Conservation (phyloP, 371 early-diverging fungal genomes). For the Blakeslea trispora region DNA sequence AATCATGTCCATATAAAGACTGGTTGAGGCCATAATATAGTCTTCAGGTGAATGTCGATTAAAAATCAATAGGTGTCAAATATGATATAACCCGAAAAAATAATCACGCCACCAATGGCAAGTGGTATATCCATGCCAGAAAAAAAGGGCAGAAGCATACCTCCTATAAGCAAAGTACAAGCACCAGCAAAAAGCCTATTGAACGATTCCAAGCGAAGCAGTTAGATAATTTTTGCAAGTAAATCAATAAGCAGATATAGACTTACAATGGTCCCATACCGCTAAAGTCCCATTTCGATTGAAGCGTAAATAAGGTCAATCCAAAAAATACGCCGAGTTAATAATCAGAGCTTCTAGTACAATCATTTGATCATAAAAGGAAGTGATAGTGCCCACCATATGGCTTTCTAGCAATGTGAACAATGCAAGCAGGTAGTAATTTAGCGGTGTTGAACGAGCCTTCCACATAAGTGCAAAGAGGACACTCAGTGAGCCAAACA, state of each 20-base stretch:
- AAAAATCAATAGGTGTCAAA: conserved; percentile 75
- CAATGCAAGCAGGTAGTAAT: conserved; percentile 57
- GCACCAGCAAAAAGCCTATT: conserved; percentile 48
- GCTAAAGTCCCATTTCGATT: conserved; percentile 74
- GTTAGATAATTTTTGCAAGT: no score
- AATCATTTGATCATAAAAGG: conserved; percentile 52
- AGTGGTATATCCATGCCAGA: conserved; percentile 56
- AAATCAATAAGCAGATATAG: no score
- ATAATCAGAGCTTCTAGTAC: conserved; percentile 78
- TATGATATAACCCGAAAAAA: conserved; percentile 75
- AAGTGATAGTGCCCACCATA: conserved; percentile 61
- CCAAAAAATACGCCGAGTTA: conserved; percentile 70
- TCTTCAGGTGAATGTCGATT: conserved; percentile 71
- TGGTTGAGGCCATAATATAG: conserved; percentile 70
- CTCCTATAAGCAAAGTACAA: conserved; percentile 56
- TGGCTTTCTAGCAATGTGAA: conserved; percentile 75
- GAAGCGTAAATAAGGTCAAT: conserved; percentile 76
- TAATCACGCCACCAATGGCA: conserved; percentile 57
- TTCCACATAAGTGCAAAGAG: conserved; percentile 63
- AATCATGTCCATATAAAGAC: conserved; percentile 77
- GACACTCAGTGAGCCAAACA: conserved; percentile 49
- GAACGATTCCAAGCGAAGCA: no score
- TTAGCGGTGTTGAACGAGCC: conserved; percentile 66
- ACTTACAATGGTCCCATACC: conserved; percentile 65
- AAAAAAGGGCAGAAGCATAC: conserved; percentile 68